These are phyloP conservation scores for Xanthoceras sorbifolium DNA, from an alignment of 345 rosid species.

Conservation along the genomic window DNA sequence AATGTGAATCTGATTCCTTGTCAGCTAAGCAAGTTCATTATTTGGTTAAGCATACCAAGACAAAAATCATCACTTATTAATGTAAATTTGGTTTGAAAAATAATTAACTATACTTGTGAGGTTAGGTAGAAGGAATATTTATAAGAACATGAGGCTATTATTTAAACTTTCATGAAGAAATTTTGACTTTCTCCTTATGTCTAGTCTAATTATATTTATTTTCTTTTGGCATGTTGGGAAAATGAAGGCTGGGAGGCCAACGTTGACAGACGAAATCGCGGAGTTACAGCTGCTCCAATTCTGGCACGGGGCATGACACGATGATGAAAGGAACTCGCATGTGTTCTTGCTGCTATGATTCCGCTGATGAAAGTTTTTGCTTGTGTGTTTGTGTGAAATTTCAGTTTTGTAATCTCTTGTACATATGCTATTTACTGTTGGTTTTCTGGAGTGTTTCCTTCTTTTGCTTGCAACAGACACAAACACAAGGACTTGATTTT, in stretches of 20 bases:
- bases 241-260: constrained; percentile 50
- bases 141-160: background rate
- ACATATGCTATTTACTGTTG: background rate
- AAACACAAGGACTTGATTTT: background rate
- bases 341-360: background rate
- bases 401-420: background rate
- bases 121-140: background rate
- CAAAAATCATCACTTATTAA: background rate
- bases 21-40: background rate
- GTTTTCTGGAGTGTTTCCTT: constrained; percentile 1
- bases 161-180: background rate
- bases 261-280: constrained; percentile 39
- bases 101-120: background rate
- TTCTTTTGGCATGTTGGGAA: background rate
- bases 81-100: background rate
- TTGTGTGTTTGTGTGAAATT: background rate
- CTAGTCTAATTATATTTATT: background rate
- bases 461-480: background rate
- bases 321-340: constrained; percentile 22
- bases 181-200: background rate
- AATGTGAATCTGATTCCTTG: background rate
- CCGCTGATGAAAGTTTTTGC: background rate
- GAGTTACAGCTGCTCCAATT: constrained; percentile 32
- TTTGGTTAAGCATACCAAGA: background rate
- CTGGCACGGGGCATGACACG: constrained; percentile 35